Evolutionary conservation across 1,139 yeast species (phyloP), one percentile per base, ranked within the genome.

Genomic region (Protomyces inouyei): DNA sequence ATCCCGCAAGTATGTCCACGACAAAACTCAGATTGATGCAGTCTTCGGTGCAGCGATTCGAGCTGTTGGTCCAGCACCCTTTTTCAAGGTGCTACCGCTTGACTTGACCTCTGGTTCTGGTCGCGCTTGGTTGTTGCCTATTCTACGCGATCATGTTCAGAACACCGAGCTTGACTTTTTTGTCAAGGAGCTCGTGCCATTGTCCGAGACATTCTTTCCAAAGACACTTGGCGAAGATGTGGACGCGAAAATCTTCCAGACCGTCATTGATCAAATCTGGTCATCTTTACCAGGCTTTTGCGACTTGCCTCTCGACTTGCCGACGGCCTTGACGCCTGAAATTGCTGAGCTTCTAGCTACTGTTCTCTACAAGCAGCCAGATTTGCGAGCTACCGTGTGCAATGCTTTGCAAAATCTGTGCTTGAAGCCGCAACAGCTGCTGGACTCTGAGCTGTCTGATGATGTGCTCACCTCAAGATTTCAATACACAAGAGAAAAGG

Each of bases 111-210:
- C 52, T 25, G 56, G 64, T 38, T 16, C 51, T 3, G 96, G 96
- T 59, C 84, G 98, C 75, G 97, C 97, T 57, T 93, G 98, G 98
- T 73, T 93, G 71, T 81, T 93, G 68, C 98, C 98, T n/a, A 75
- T 95, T 45, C 82, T 93, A 68, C 86, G 98, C 76, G 97, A 92
- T 71, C 85, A 88, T 72, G 88, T 90, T 36, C 82, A 85, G 70
- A 82, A 84, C 72, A 87, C 97, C 0, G 80, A 82, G 65, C 78
- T 95, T 65, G 79, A 81, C 0, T 89, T 80, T 73, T 93, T 83
- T 76, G 81, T 82, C 67, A 74, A 76, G 28, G 80, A 84, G 51
- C 81, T 95, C 66, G 76, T 88, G 37, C 97, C 98, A 38, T 76
- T 85, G 55, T 83, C 83, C 56, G 83, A 82, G 46, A 78, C 82